A percentile compares a stretch with the other conserved stretches of the same genome.
Conservation (phyloP, 2,329 filamentous ascomycete species). For the Epicoccum nigrum region DNA sequence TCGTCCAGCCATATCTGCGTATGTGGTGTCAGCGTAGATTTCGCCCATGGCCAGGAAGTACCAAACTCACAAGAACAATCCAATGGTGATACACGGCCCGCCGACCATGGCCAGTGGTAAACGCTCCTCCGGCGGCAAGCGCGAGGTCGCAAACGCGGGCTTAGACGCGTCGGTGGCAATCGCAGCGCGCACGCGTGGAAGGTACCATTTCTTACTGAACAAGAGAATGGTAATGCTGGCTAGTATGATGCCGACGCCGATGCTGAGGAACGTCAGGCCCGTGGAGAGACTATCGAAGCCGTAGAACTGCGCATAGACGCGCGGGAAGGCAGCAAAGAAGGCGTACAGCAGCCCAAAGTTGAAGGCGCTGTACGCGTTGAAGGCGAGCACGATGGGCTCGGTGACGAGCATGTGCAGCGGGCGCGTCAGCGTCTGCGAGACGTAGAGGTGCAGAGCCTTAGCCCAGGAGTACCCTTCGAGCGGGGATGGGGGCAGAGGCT, state of each 20-base stretch:
- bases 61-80: constrained; percentile 43
- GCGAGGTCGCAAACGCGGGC: not conserved
- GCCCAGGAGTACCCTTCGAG: not conserved
- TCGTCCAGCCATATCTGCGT: too few relatives aligned
- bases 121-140: not conserved
- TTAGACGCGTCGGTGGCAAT: too few relatives aligned
- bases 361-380: not conserved
- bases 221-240: not conserved
- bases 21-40: too few relatives aligned
- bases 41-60: constrained; percentile 30
- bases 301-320: not conserved
- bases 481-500: not conserved
- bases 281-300: not conserved
- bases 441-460: not conserved
- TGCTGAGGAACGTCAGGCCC: not conserved
- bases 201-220: not conserved
- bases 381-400: not conserved
- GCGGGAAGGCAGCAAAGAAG: not conserved
- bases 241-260: not conserved
- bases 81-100: constrained; percentile 38
- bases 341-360: not conserved
- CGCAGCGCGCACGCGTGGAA: not conserved
- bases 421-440: not conserved
- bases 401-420: not conserved
- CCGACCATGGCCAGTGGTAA: constrained; percentile 36